Conservation (phyloP, 768 basidiomycete genomes). For the Obba rivulosa region DNA sequence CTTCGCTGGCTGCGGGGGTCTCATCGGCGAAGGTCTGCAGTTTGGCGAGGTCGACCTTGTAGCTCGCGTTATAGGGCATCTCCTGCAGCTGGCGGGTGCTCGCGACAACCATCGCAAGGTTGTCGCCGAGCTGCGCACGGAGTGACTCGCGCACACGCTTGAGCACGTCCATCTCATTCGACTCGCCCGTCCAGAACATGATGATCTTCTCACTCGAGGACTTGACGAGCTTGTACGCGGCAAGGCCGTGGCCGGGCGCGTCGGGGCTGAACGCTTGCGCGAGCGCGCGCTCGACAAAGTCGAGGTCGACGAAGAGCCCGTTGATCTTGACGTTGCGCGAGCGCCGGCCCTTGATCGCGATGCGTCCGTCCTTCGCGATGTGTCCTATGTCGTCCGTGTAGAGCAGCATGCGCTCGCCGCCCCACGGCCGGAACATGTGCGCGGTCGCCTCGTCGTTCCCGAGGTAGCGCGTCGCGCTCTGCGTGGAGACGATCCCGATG, state of each 20-base stretch:
- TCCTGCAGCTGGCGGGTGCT: constrained; percentile 20
- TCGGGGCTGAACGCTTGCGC: constrained; percentile 15
- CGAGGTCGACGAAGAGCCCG: constrained; percentile 25
- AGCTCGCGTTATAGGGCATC: constrained; percentile 28
- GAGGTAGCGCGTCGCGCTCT: constrained; percentile 25
- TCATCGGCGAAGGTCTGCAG: constrained; percentile 23
- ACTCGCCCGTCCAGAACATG: constrained; percentile 17
- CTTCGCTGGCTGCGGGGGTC: constrained; percentile 8
- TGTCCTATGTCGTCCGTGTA: constrained; percentile 26
- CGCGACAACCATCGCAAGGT: constrained; percentile 18
- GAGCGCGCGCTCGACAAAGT: constrained; percentile 23
- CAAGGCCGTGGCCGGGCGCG: constrained; percentile 13
- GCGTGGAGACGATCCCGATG: constrained; percentile 21
- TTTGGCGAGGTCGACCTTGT: constrained; percentile 24
- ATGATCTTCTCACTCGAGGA: constrained; percentile 23
- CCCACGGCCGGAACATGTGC: constrained; percentile 26
- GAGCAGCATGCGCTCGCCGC: constrained; percentile 18
- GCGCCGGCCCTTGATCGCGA: constrained; percentile 22
- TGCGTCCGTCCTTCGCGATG: constrained; percentile 23
- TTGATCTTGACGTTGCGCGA: constrained; percentile 27
- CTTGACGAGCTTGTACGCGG: constrained; percentile 24
- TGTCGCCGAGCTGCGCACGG: constrained; percentile 13
- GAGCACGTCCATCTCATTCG: constrained; percentile 17
- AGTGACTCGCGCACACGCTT: constrained; percentile 20
- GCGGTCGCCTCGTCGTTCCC: constrained; percentile 20